Evolutionary conservation across 371 early-diverging fungal genomes (phyloP).

Genomic region (Dipsacomyces acuminosporus): DNA sequence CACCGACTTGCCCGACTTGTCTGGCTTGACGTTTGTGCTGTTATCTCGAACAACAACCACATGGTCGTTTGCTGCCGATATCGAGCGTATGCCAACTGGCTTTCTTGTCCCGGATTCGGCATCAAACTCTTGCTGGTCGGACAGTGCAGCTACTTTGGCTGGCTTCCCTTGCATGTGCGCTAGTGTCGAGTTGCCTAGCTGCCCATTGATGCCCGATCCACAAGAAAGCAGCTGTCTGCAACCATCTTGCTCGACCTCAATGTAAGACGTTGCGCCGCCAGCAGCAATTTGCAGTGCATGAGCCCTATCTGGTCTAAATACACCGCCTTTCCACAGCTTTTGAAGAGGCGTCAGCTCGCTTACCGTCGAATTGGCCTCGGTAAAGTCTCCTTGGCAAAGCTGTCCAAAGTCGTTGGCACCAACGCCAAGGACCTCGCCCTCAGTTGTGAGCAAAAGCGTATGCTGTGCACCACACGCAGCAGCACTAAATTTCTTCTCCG

Average conservation of each 20-base stretch:
- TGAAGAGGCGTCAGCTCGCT: conserved; percentile 11
- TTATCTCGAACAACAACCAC: conserved; percentile 30
- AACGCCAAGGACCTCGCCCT: conserved; percentile 32
- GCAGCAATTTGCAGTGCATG: conserved; percentile 26
- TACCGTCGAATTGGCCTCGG: conserved; percentile 12
- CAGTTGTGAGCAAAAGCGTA: conserved; percentile 22
- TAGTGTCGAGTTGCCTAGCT: conserved; percentile 25
- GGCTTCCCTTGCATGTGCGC: conserved; percentile 28
- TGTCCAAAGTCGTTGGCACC: conserved; percentile 43
- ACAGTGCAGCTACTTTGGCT: conserved; percentile 4
- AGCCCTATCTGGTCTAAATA: conserved; percentile 3
- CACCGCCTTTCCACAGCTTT: conserved; percentile 18
- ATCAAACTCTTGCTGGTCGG: conserved; percentile 16
- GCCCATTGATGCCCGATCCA: conserved; percentile 39
- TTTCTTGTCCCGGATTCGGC: not conserved
- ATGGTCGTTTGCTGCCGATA: conserved; percentile 18
- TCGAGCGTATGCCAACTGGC: conserved; percentile 19
- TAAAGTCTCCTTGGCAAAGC: conserved; percentile 28
- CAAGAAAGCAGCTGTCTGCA: conserved; percentile 15
- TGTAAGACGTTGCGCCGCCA: conserved; percentile 24
- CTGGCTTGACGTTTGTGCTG: conserved; percentile 22
- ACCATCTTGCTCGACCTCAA: conserved; percentile 10
- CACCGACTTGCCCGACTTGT: conserved; percentile 16
- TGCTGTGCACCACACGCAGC: conserved; percentile 27
- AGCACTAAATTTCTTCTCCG: conserved; percentile 10